Conservation (phyloP, 2,329 filamentous ascomycete species). For the Cadophora malorum region DNA sequence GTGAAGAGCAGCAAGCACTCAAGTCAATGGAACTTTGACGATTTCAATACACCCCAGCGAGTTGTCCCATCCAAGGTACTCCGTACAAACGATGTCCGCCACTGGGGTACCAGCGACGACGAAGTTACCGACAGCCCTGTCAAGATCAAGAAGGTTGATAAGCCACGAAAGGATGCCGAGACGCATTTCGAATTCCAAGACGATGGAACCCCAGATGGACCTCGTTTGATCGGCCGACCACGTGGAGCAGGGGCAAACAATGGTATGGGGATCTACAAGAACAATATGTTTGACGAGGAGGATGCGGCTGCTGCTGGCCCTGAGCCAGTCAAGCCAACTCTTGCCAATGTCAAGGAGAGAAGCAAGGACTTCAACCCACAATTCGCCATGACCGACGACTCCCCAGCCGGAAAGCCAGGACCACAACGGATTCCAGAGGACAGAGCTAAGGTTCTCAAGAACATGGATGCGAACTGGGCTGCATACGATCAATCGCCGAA, state of each 20-base stretch:
- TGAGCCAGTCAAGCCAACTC: slow-evolving; percentile 42
- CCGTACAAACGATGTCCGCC: slow-evolving; percentile 73
- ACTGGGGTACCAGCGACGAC: slow-evolving; percentile 78
- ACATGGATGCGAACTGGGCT: slow-evolving; percentile 72
- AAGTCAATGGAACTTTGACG: slow-evolving; percentile 86
- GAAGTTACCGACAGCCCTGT: slow-evolving; percentile 63
- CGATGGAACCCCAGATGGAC: slow-evolving; percentile 65
- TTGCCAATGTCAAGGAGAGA: slow-evolving; percentile 76
- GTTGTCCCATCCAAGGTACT: slow-evolving; percentile 62
- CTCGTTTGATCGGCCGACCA: slow-evolving; percentile 54
- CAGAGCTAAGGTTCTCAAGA: slow-evolving; percentile 73
- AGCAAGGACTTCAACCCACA: slow-evolving; percentile 79
- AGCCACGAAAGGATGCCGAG: slow-evolving; percentile 79
- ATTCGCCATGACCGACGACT: slow-evolving; percentile 76
- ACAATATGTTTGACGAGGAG: slow-evolving; percentile 68
- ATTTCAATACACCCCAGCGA: slow-evolving; percentile 86
- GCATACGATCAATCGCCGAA: slow-evolving; percentile 62
- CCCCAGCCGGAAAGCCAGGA: slow-evolving; percentile 55
- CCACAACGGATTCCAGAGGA: slow-evolving; percentile 59
- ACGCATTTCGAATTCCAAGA: slow-evolving; percentile 86
- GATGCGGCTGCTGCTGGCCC: slow-evolving; percentile 40
- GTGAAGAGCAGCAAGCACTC: slow-evolving; percentile 66
- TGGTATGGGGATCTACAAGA: slow-evolving; percentile 76
- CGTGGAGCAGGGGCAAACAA: slow-evolving; percentile 68
- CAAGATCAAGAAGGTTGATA: slow-evolving; percentile 63